Base-by-base conservation (phyloP, 1,284 basidiomycete genomes). In the Termitomyces sp. region DNA sequence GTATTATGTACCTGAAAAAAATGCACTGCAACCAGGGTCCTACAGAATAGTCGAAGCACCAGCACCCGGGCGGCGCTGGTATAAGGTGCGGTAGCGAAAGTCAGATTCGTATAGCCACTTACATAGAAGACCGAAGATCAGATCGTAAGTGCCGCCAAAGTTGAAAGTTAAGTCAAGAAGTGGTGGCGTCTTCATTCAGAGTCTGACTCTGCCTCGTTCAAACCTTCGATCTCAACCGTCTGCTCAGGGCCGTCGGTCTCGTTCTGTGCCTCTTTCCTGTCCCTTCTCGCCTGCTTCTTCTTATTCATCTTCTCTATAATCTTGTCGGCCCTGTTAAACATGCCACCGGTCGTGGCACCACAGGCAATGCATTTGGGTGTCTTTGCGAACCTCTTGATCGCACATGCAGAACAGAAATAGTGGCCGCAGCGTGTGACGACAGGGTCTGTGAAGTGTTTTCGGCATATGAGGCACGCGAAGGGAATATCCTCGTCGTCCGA, bases 341-440 rank as follows among this genome's bases (percentile, higher is more conserved):
- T 92, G 2, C 96, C 96, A 13, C 86, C 89, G 0, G 96, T 99
- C 3, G 93, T 84, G 11, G 91, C 83, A 47, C 93, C 90, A 67
- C 96, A 99, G 3, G 95, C 97, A 50, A 93, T 83, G 63, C 97
- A 99, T 71, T 96, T 99, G 1, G 93, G 92, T 37, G 91, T 97
- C 76, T 89, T 96, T 39, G 86, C 83, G 64, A 90, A 99, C 37
- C 97, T 83, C 70, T 91, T 90, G 69, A 97, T 92, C 8, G 95
- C 95, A 67, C 95, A 97, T 16, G 87, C 80, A 51, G 91, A 91
- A 72, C 95, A 97, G 68, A 95, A 99, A 72, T 97, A 98, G 71
- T 99, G 97, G 2, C 91, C 92, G 68, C 97, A 99, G 49, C 91
- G 86, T 16, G 97, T 99, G 49, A 94, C 91, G 58, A 99, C 83